These are phyloP conservation scores for Eutypella sp. DNA, from an alignment of 2,329 filamentous ascomycete species.

Conservation along the genomic window DNA sequence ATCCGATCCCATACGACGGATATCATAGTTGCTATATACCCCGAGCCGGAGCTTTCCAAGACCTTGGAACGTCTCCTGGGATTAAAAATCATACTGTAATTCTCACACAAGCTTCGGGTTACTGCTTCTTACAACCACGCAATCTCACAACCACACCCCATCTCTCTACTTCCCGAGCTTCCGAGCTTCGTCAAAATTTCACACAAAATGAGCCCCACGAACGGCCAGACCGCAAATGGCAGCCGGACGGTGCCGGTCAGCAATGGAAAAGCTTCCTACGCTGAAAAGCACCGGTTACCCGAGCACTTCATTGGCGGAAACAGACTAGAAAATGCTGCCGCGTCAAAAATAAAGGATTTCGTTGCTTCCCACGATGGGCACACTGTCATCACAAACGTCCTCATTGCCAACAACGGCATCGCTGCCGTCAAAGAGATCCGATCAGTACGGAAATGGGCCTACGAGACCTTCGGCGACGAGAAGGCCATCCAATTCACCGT, in stretches of 20 bases:
- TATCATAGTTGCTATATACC: no score
- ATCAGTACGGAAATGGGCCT: slow-evolving; percentile 99
- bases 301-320: slow-evolving; percentile 98
- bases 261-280: slow-evolving; percentile 62
- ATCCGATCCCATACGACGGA: no score
- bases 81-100: no score
- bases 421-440: slow-evolving; percentile 99
- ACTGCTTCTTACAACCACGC: no score
- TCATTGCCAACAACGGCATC: slow-evolving; percentile 99
- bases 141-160: background rate
- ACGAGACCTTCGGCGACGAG: slow-evolving; percentile 98
- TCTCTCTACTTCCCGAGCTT: no score
- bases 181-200: background rate
- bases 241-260: slow-evolving; percentile 43
- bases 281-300: slow-evolving; percentile 76
- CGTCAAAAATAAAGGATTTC: slow-evolving; percentile 93
- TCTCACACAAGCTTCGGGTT: no score
- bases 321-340: slow-evolving; percentile 71
- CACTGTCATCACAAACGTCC: slow-evolving; percentile 95
- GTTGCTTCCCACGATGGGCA: slow-evolving; percentile 85
- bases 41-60: no score
- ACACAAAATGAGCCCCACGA: slow-evolving; percentile 18
- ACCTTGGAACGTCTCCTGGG: no score
- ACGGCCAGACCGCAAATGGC: slow-evolving; percentile 35
- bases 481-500: slow-evolving; percentile 98